A percentile compares a stretch with the other conserved stretches of the same genome.
These are phyloP conservation scores for Haberlea rhodopensis DNA, from an alignment of 257 asterid species.

Conservation along the genomic window DNA sequence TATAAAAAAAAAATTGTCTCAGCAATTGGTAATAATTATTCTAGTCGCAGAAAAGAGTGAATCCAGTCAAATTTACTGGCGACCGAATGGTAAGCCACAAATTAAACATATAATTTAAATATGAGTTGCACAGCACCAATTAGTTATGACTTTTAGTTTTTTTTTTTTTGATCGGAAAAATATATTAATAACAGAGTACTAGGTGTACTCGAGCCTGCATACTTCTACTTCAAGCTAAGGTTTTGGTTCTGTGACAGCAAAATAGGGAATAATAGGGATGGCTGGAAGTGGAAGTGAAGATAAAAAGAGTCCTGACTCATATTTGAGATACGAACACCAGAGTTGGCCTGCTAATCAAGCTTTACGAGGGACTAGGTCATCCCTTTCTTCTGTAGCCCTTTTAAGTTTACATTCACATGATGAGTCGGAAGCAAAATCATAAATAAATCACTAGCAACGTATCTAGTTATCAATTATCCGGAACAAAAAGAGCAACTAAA, in stretches of 20 bases:
- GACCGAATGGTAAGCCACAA: neutral
- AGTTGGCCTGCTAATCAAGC: neutral
- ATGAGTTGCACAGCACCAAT: neutral
- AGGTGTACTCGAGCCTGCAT: too few relatives aligned
- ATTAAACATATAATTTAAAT: too few relatives aligned
- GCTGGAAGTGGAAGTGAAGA: neutral
- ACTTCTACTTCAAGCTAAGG: neutral
- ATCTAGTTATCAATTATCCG: constrained; percentile 1
- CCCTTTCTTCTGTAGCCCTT: neutral
- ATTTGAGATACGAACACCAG: neutral
- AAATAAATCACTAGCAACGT: constrained; percentile 14
- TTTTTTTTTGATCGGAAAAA: too few relatives aligned
- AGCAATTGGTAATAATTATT: neutral
- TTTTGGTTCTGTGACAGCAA: neutral
- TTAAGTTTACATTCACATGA: neutral
- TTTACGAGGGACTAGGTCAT: neutral
- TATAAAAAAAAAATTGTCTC: too few relatives aligned
- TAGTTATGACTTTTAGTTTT: neutral
- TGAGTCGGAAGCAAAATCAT: constrained; percentile 8
- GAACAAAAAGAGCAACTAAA: constrained; percentile 1
- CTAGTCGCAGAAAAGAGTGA: neutral
- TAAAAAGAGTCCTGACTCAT: too few relatives aligned
- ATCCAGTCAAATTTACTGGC: neutral
- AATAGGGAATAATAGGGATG: neutral
- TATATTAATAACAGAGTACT: too few relatives aligned